A percentile compares a stretch with the other conserved stretches of the same genome.
Evolutionary conservation across 306 rosid genomes (phyloP).

Genomic region (Elaeagnus macrophylla): DNA sequence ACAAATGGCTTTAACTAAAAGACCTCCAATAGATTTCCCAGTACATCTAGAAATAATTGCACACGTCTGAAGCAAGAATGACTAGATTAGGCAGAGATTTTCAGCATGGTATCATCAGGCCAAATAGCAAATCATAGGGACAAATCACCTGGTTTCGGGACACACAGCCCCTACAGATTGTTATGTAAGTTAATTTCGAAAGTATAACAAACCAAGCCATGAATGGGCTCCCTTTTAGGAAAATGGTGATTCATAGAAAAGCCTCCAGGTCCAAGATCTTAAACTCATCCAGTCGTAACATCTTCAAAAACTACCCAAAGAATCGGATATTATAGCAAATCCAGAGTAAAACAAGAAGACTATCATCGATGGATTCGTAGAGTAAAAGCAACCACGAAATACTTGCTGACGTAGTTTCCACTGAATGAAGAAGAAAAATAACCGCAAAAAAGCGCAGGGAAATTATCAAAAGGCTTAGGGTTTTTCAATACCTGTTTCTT

Average conservation of each 20-base stretch:
- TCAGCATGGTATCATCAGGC: not conserved
- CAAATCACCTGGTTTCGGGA: slow-evolving; percentile 5
- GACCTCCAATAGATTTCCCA: not conserved
- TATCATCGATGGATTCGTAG: slow-evolving; percentile 2
- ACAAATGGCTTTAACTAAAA: not conserved
- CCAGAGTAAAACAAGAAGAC: slow-evolving; percentile 1
- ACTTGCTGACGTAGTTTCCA: slow-evolving; percentile 2
- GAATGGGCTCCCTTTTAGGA: slow-evolving; percentile 2
- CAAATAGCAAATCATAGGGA: slow-evolving; percentile 4
- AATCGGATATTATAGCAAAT: not conserved
- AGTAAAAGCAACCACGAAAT: not conserved
- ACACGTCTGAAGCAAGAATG: slow-evolving; percentile 4
- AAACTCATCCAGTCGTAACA: slow-evolving; percentile 4
- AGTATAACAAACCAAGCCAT: slow-evolving; percentile 5
- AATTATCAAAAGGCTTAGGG: slow-evolving; percentile 28
- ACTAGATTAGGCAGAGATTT: slow-evolving; percentile 2
- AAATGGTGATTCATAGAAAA: not conserved
- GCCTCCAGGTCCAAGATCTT: slow-evolving; percentile 19
- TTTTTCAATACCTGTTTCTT: slow-evolving; percentile 29
- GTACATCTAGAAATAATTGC: not conserved
- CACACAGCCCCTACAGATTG: not conserved
- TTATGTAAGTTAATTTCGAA: slow-evolving; percentile 7
- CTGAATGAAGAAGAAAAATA: slow-evolving; percentile 16
- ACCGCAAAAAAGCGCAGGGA: slow-evolving; percentile 27
- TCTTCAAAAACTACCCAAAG: not conserved